Percentiles rank a stretch among this genome's conserved stretches.
These are phyloP conservation scores for Sedum album DNA, from an alignment of 164 flowering plant genomes.

Conservation along the genomic window DNA sequence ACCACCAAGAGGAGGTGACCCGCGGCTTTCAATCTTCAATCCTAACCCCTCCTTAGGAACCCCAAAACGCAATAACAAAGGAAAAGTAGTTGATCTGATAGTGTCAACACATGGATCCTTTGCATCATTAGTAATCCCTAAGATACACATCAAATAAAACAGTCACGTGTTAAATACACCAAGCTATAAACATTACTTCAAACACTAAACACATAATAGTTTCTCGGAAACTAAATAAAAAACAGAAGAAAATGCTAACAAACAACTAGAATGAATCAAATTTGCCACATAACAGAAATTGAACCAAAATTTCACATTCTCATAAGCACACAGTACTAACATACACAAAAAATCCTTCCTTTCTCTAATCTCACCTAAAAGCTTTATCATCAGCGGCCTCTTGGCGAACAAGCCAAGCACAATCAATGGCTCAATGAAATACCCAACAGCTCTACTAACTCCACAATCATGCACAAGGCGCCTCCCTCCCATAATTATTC, in stretches of 20 bases:
- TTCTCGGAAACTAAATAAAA: too few relatives aligned
- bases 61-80: constrained; percentile 69
- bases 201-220: too few relatives aligned
- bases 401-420: constrained; percentile 74
- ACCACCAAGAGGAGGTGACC: constrained; percentile 73
- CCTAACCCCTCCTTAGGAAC: constrained; percentile 67
- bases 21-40: constrained; percentile 71
- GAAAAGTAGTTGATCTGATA: constrained; percentile 60
- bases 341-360: neutral
- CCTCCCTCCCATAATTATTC: constrained; percentile 80
- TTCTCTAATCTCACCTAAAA: constrained; percentile 50
- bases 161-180: neutral
- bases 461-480: constrained; percentile 74
- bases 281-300: too few relatives aligned
- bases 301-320: too few relatives aligned
- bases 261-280: too few relatives aligned
- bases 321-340: too few relatives aligned
- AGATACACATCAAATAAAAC: neutral
- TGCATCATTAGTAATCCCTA: constrained; percentile 85
- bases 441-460: constrained; percentile 66
- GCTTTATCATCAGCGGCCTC: constrained; percentile 57
- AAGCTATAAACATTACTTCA: neutral
- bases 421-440: constrained; percentile 78
- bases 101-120: constrained; percentile 90
- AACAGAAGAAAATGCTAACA: too few relatives aligned